These are phyloP conservation scores for Wickerhamomyces mucosus DNA, from an alignment of 805 yeast species.

Conservation along the genomic window DNA sequence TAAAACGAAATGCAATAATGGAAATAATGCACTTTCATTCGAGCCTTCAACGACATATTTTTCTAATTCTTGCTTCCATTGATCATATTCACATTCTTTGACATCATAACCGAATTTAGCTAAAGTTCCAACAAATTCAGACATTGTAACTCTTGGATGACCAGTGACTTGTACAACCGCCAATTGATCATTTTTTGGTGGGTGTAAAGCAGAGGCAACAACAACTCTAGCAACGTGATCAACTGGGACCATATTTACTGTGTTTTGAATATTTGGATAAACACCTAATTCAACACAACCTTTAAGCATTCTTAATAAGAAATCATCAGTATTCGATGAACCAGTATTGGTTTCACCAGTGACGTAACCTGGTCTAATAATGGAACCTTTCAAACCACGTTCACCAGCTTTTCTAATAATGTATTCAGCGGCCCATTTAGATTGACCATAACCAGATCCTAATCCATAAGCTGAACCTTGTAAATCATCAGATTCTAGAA, in stretches of 20 bases:
- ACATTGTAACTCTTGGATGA: conserved; percentile 84
- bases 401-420: conserved; percentile 82
- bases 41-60: conserved; percentile 63
- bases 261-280: conserved; percentile 78
- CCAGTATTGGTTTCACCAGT: conserved; percentile 82
- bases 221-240: conserved; percentile 94
- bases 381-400: conserved; percentile 78
- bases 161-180: conserved; percentile 94
- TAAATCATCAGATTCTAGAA: conserved; percentile 77
- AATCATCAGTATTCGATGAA: conserved; percentile 92
- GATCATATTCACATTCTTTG: conserved; percentile 51
- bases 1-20: conserved; percentile 86
- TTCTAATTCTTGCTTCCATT: conserved; percentile 76
- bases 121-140: conserved; percentile 61
- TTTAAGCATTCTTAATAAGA: conserved; percentile 86
- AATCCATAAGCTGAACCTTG: conserved; percentile 75
- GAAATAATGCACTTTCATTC: conserved; percentile 82
- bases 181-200: conserved; percentile 43
- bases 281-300: conserved; percentile 85
- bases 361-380: conserved; percentile 93
- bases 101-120: conserved; percentile 66
- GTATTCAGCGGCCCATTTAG: conserved; percentile 96
- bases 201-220: conserved; percentile 73
- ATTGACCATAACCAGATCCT: conserved; percentile 93
- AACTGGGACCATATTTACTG: conserved; percentile 94